A percentile compares a stretch with the other conserved stretches of the same genome.
phyloP scores from a whole-genome alignment of 2,329 filamentous ascomycete species.

The Pseudogymnoascus verrucosus region DNA sequence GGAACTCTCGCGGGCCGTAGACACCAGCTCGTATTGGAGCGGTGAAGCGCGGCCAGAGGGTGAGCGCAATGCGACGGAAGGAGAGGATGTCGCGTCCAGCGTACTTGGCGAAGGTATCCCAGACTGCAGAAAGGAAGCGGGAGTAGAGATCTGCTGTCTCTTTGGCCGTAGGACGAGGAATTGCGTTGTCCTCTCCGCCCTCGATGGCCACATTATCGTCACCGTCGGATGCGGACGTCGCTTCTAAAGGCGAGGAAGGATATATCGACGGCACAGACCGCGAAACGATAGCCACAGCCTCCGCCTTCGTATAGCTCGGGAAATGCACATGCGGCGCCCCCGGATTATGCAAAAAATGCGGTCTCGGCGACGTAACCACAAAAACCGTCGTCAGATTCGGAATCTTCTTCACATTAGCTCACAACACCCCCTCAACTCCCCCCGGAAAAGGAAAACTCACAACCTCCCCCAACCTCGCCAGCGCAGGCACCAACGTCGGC shows the following conservation, averaged over 20 bases:
- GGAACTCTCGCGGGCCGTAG: slow-evolving; percentile 71
- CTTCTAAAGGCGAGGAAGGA: slow-evolving; percentile 19
- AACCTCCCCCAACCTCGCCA: slow-evolving; percentile 74
- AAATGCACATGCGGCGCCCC: slow-evolving; percentile 75
- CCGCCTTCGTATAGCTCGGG: slow-evolving; percentile 70
- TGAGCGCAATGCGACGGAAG: slow-evolving; percentile 60
- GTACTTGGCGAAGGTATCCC: slow-evolving; percentile 76
- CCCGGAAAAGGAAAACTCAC: slow-evolving; percentile 40
- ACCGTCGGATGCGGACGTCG: slow-evolving; percentile 22
- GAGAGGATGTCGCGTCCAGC: slow-evolving; percentile 71
- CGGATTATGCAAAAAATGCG: slow-evolving; percentile 60
- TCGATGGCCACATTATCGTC: background rate
- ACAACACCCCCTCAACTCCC: background rate
- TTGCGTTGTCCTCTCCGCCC: slow-evolving; percentile 8
- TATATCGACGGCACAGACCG: slow-evolving; percentile 42
- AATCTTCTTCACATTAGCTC: slow-evolving; percentile 47
- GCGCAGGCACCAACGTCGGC: slow-evolving; percentile 67
- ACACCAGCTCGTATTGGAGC: slow-evolving; percentile 68
- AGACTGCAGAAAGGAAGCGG: slow-evolving; percentile 74
- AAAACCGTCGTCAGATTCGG: slow-evolving; percentile 70
- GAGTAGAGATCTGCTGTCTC: slow-evolving; percentile 64
- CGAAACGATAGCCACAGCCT: slow-evolving; percentile 72
- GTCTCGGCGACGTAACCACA: slow-evolving; percentile 63
- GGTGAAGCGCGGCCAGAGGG: slow-evolving; percentile 80
- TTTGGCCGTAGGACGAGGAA: slow-evolving; percentile 30